Conservation (phyloP, 2,329 filamentous ascomycete species). For the Plenodomus lindquistii region DNA sequence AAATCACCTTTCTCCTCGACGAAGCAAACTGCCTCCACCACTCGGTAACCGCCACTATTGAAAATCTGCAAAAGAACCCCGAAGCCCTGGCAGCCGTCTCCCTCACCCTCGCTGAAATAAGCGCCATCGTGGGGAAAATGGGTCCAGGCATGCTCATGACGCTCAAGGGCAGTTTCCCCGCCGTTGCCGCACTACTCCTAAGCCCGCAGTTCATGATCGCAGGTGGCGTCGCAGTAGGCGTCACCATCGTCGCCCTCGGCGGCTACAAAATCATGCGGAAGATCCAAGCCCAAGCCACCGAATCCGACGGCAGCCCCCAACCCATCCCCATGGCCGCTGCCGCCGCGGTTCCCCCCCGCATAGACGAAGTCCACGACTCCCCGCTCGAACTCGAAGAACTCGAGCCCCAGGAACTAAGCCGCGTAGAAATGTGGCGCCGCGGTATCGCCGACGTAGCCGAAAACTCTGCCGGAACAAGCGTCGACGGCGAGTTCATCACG, state of each 20-base stretch:
- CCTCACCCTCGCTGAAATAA: slow-evolving; percentile 88
- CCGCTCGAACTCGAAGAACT: slow-evolving; percentile 44
- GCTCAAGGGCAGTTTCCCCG: slow-evolving; percentile 80
- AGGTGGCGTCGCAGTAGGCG: slow-evolving; percentile 82
- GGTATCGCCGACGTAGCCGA: slow-evolving; percentile 64
- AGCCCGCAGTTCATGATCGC: slow-evolving; percentile 95
- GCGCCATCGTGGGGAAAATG: slow-evolving; percentile 78
- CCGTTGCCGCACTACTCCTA: slow-evolving; percentile 81
- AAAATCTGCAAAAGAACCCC: slow-evolving; percentile 77
- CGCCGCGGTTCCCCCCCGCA: slow-evolving; percentile 9
- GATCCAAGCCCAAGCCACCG: slow-evolving; percentile 59
- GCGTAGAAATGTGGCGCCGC: slow-evolving; percentile 66
- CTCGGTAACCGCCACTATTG: slow-evolving; percentile 79
- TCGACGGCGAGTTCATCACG: slow-evolving; percentile 69
- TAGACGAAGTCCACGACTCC: slow-evolving; percentile 6
- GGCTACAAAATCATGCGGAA: slow-evolving; percentile 97
- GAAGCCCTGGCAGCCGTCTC: slow-evolving; percentile 94
- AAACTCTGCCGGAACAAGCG: slow-evolving; percentile 60
- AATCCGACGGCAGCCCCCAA: slow-evolving; percentile 24
- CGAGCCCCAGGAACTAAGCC: slow-evolving; percentile 59
- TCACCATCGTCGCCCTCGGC: slow-evolving; percentile 94
- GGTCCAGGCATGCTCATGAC: slow-evolving; percentile 76
- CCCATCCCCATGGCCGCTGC: slow-evolving; percentile 20
- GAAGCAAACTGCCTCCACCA: slow-evolving; percentile 90
- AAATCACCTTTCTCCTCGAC: slow-evolving; percentile 76